Conservation (phyloP, 352 stramenopile species). For the Phytophthora crassamura region DNA sequence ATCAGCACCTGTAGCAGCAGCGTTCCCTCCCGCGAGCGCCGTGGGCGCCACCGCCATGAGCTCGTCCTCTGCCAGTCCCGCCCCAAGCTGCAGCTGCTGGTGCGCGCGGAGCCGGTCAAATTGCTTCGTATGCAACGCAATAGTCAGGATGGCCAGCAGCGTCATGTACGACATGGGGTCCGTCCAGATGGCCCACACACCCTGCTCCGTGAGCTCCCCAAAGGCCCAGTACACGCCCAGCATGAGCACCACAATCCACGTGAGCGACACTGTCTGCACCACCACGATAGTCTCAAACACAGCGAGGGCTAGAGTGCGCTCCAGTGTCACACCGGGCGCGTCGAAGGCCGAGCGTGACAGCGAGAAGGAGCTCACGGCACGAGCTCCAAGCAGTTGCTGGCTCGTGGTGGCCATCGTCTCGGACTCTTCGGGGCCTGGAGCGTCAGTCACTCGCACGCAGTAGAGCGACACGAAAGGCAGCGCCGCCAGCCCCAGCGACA, state of each 20-base stretch:
- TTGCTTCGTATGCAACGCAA: constrained; percentile 65
- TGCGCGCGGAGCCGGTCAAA: constrained; percentile 72
- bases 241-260: constrained; percentile 57
- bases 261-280: constrained; percentile 59
- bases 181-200: constrained; percentile 41
- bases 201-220: constrained; percentile 48
- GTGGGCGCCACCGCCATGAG: constrained; percentile 35
- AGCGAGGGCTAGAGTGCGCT: constrained; percentile 56
- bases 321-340: constrained; percentile 44
- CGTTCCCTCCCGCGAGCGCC: constrained; percentile 15
- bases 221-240: constrained; percentile 55
- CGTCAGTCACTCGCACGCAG: constrained; percentile 14
- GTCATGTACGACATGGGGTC: constrained; percentile 34
- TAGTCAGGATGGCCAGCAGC: constrained; percentile 46
- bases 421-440: neutral
- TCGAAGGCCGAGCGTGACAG: constrained; percentile 60
- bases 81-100: constrained; percentile 69
- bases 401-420: constrained; percentile 4
- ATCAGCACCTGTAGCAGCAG: neutral
- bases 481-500: constrained; percentile 59
- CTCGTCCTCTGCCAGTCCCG: constrained; percentile 57
- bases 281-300: constrained; percentile 76
- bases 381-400: constrained; percentile 28
- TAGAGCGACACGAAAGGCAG: constrained; percentile 60
- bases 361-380: constrained; percentile 53